Percentiles rank a stretch among this genome's conserved stretches.
These are phyloP conservation scores for Leccinum truebloodii DNA, from an alignment of 768 basidiomycete genomes.

Conservation along the genomic window DNA sequence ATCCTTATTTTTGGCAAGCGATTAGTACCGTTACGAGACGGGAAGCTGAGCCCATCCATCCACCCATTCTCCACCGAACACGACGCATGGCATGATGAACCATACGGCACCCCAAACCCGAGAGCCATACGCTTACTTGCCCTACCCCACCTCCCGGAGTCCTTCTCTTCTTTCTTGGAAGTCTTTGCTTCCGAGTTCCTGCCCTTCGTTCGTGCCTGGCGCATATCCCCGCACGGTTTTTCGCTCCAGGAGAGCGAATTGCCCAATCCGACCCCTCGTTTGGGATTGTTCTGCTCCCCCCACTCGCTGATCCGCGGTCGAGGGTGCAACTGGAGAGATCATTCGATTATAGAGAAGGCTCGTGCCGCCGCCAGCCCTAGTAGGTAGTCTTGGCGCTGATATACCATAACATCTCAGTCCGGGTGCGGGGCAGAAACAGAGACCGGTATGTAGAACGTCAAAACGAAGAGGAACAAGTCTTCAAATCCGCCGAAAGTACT, in stretches of 20 bases:
- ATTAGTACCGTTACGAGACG: neutral
- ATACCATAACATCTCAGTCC: too few relatives aligned
- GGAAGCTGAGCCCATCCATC: neutral
- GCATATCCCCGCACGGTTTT: neutral
- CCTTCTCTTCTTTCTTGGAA: too few relatives aligned
- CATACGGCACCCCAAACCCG: neutral
- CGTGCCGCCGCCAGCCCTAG: too few relatives aligned
- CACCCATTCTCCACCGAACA: neutral
- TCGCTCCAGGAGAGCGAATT: neutral
- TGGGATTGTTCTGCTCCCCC: neutral
- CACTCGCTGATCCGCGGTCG: neutral
- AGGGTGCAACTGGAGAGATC: neutral
- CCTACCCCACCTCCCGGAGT: neutral
- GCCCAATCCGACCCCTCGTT: neutral
- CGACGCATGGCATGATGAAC: neutral
- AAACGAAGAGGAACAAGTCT: too few relatives aligned
- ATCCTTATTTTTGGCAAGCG: neutral
- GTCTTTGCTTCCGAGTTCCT: too few relatives aligned
- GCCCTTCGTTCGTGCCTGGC: neutral
- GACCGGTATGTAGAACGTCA: too few relatives aligned
- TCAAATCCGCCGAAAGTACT: neutral
- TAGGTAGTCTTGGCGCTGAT: too few relatives aligned
- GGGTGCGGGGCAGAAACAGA: too few relatives aligned
- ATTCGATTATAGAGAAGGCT: neutral
- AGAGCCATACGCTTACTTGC: neutral